Evolutionary conservation across 2,329 filamentous ascomycete species (phyloP).

Genomic region (Calonectria leucothoes): DNA sequence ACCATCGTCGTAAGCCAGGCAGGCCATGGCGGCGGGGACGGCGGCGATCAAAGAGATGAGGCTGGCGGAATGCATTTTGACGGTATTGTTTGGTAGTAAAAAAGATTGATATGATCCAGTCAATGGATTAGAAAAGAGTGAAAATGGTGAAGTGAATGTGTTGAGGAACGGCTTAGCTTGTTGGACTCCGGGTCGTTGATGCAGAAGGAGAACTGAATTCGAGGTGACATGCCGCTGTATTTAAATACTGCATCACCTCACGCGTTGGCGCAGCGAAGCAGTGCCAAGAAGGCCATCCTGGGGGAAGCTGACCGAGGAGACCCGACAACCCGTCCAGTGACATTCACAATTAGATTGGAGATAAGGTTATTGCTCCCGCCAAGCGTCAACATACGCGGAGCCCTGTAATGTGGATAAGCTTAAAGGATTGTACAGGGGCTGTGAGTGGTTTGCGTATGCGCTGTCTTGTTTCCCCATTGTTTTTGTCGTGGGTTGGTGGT

Average conservation of each 20-base stretch:
- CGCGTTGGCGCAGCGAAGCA: neutral
- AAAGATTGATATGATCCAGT: constrained; percentile 7
- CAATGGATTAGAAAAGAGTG: constrained; percentile 7
- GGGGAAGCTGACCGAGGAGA: neutral
- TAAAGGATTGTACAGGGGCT: neutral
- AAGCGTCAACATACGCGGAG: neutral
- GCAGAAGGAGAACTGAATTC: neutral
- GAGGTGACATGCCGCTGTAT: neutral
- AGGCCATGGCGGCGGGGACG: constrained; percentile 44
- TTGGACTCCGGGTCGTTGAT: constrained; percentile 16
- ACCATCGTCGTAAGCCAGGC: constrained; percentile 43
- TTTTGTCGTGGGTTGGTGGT: neutral
- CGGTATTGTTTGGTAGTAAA: neutral
- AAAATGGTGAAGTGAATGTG: neutral
- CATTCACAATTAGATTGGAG: neutral
- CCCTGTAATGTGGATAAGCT: constrained; percentile 14
- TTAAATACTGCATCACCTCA: neutral
- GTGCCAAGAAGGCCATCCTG: neutral
- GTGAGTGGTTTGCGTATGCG: neutral
- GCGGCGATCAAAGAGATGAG: constrained; percentile 31
- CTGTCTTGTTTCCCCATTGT: neutral
- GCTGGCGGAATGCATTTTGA: constrained; percentile 33
- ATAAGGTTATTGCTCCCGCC: neutral
- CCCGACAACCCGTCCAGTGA: neutral
- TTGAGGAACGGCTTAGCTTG: neutral